Conservation (phyloP, 2,329 filamentous ascomycete genomes). For the Nakataea oryzae region DNA sequence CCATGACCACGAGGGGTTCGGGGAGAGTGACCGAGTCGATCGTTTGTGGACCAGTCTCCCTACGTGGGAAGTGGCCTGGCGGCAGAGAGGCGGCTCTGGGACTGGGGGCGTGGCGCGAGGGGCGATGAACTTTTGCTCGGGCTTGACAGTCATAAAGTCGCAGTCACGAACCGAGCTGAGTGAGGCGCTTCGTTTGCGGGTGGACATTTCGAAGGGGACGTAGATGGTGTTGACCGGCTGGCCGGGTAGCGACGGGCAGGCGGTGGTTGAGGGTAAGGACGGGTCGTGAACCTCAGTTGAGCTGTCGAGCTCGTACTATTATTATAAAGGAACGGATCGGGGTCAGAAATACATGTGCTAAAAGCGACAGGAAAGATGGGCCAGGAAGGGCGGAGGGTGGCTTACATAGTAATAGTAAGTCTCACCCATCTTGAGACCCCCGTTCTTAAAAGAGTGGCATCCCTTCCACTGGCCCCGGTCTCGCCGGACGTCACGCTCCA, state of each 20-base stretch:
- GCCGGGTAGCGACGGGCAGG: constrained; percentile 79
- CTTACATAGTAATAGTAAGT: constrained; percentile 94
- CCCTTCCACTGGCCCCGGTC: constrained; percentile 74
- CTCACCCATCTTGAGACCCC: constrained; percentile 82
- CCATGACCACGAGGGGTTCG: constrained; percentile 34
- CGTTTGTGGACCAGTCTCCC: constrained; percentile 14
- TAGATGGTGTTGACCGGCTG: constrained; percentile 78
- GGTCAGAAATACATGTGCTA: neutral
- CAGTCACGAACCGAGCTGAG: constrained; percentile 46
- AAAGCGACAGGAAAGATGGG: constrained; percentile 12
- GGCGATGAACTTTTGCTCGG: constrained; percentile 62
- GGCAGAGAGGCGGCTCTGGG: constrained; percentile 28
- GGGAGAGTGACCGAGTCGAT: constrained; percentile 35
- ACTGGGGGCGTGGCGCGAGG: constrained; percentile 48
- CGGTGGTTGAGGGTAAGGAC: constrained; percentile 60
- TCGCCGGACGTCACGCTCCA: constrained; percentile 70
- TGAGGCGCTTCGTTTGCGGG: constrained; percentile 54
- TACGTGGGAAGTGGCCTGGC: constrained; percentile 15
- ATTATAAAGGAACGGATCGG: constrained; percentile 4
- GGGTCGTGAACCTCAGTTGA: constrained; percentile 68
- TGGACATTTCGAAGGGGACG: constrained; percentile 60
- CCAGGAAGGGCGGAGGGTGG: too few relatives aligned
- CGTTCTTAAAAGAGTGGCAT: constrained; percentile 73
- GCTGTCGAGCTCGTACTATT: constrained; percentile 73
- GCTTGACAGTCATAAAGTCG: constrained; percentile 66